phyloP scores from a whole-genome alignment of 1,284 basidiomycete species.

The Cystobasidium sp. region DNA sequence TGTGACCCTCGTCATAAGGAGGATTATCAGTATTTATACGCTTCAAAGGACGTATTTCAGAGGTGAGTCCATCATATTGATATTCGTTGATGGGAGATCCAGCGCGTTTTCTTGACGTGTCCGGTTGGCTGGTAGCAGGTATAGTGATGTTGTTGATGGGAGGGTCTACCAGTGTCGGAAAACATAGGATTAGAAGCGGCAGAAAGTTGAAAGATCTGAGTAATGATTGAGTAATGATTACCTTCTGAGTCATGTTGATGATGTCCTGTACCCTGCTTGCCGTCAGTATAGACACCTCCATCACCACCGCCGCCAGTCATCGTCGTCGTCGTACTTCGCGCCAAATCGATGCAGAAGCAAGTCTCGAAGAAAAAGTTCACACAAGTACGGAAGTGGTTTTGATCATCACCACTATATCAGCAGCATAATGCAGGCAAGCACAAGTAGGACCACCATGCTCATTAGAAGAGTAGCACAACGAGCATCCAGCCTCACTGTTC shows the following conservation, averaged over 20 bases:
- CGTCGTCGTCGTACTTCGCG: not conserved
- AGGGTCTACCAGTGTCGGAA: too few species aligned
- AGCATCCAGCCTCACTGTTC: not conserved
- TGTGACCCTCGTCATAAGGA: conserved; percentile 1
- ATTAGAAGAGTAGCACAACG: not conserved
- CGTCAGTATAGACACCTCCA: too few species aligned
- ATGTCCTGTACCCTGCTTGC: too few species aligned
- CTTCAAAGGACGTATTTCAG: not conserved
- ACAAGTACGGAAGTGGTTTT: not conserved
- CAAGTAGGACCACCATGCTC: conserved; percentile 6
- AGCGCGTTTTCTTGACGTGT: conserved; percentile 5
- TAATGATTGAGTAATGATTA: too few species aligned
- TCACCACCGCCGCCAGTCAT: too few species aligned
- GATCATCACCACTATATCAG: not conserved
- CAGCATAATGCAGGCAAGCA: conserved; percentile 10
- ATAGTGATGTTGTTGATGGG: not conserved
- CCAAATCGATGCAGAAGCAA: not conserved
- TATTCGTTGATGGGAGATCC: not conserved
- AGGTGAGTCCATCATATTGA: not conserved
- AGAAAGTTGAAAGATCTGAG: too few species aligned
- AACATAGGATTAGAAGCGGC: too few species aligned
- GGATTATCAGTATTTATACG: conserved; percentile 18
- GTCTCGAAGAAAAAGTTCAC: conserved; percentile 5
- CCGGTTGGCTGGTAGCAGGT: not conserved
- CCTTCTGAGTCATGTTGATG: too few species aligned